phyloP scores from a whole-genome alignment of 306 rosid genomes.

The Gastrolobium villosum region DNA sequence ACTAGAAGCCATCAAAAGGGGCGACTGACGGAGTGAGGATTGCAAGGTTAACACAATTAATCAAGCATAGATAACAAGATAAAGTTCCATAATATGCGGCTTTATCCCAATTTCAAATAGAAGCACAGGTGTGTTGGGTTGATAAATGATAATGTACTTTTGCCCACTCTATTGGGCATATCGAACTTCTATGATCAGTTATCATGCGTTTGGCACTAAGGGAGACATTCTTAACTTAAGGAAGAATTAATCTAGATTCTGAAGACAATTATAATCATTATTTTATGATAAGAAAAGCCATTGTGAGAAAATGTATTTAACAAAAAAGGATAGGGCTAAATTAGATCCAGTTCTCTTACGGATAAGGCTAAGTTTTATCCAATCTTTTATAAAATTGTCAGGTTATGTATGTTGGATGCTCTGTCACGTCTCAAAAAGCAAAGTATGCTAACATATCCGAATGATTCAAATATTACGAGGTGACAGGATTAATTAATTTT shows the following conservation, averaged over 20 bases:
- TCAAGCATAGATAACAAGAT: not conserved
- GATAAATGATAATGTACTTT: constrained; percentile 39
- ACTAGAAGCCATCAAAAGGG: constrained; percentile 6
- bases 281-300: constrained; percentile 38
- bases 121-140: not conserved
- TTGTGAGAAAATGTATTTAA: constrained; percentile 22
- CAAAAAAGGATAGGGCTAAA: constrained; percentile 6
- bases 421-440: constrained; percentile 30
- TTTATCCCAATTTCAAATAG: constrained; percentile 11
- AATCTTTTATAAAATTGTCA: constrained; percentile 23
- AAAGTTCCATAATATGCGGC: not conserved
- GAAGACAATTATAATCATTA: constrained; percentile 35
- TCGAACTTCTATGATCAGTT: constrained; percentile 32
- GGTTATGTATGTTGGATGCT: not conserved
- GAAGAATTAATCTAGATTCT: constrained; percentile 38
- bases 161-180: not conserved
- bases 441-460: not conserved
- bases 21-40: constrained; percentile 1
- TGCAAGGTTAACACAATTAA: not conserved
- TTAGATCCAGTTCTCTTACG: constrained; percentile 30
- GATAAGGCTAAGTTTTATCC: constrained; percentile 47
- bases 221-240: constrained; percentile 43
- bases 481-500: not conserved
- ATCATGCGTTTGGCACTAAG: constrained; percentile 43
- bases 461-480: too few species aligned